These are phyloP conservation scores for Pachyrhizus erosus DNA, from an alignment of 306 rosid genomes.

Conservation along the genomic window DNA sequence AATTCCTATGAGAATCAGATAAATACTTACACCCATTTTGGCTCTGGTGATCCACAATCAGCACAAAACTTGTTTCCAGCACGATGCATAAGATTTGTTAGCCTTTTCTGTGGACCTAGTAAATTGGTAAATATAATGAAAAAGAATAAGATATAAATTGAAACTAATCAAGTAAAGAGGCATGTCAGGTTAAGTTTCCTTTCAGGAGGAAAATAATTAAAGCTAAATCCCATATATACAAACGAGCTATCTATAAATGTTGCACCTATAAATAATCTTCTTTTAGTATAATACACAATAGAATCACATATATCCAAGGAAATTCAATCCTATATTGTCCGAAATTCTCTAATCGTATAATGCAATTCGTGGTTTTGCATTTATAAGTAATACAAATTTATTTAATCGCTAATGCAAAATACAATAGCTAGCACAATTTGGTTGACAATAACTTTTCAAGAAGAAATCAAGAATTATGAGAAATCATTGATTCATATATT, in stretches of 20 bases:
- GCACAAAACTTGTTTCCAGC: constrained; percentile 73
- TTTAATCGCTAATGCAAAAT: too few relatives aligned
- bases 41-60: constrained; percentile 92
- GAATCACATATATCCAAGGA: background rate
- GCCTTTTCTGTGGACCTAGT: constrained; percentile 71
- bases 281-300: background rate
- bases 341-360: background rate
- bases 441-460: too few relatives aligned
- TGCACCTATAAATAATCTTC: background rate
- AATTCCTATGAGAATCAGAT: background rate
- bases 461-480: too few relatives aligned
- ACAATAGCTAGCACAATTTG: too few relatives aligned
- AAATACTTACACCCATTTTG: constrained; percentile 94
- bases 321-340: background rate
- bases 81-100: constrained; percentile 61
- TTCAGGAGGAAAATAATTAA: background rate
- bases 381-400: background rate
- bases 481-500: too few relatives aligned
- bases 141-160: background rate
- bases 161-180: constrained; percentile 2
- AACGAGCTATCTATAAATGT: background rate
- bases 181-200: background rate
- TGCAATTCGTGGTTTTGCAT: background rate
- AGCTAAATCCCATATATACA: background rate
- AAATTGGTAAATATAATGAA: constrained; percentile 38